A percentile compares a stretch with the other conserved stretches of the same genome.
Evolutionary conservation across 202 grass and related monocot genomes (phyloP).

Genomic region (Zizania palustris): DNA sequence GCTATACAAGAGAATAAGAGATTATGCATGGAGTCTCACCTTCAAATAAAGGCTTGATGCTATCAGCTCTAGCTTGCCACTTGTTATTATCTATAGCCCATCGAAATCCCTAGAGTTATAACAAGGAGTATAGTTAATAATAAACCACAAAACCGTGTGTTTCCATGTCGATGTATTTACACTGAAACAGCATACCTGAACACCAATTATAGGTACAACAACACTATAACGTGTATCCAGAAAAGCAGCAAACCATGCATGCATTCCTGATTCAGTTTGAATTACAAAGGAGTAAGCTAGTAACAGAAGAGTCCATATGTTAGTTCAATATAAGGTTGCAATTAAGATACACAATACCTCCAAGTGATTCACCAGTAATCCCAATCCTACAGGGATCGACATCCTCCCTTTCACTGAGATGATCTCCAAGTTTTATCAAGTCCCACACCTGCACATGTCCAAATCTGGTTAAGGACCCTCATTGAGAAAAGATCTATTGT

Average conservation of each 20-base stretch:
- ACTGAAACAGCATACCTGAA: constrained; percentile 59
- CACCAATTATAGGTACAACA: constrained; percentile 81
- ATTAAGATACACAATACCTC: constrained; percentile 53
- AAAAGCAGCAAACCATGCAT: constrained; percentile 87
- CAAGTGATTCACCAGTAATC: constrained; percentile 94
- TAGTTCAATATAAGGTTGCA: constrained; percentile 18
- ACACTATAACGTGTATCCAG: constrained; percentile 69
- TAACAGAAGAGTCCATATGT: neutral
- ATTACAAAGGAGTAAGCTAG: neutral
- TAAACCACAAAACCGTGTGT: constrained; percentile 13
- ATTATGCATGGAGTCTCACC: constrained; percentile 42
- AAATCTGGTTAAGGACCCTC: neutral
- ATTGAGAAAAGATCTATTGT: constrained; percentile 1
- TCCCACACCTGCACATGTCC: constrained; percentile 68
- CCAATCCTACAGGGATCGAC: constrained; percentile 71
- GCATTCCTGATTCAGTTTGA: constrained; percentile 69
- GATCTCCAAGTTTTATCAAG: constrained; percentile 87
- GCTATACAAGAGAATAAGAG: neutral
- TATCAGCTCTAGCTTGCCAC: constrained; percentile 81
- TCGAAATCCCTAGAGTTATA: constrained; percentile 63
- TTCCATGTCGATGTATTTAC: constrained; percentile 23
- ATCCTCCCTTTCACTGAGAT: constrained; percentile 72
- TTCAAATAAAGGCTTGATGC: constrained; percentile 93
- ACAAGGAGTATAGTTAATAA: constrained; percentile 24
- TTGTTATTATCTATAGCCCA: constrained; percentile 88